Evolutionary conservation across 2,329 filamentous ascomycete genomes (phyloP).

Genomic region (Monilinia fructicola): DNA sequence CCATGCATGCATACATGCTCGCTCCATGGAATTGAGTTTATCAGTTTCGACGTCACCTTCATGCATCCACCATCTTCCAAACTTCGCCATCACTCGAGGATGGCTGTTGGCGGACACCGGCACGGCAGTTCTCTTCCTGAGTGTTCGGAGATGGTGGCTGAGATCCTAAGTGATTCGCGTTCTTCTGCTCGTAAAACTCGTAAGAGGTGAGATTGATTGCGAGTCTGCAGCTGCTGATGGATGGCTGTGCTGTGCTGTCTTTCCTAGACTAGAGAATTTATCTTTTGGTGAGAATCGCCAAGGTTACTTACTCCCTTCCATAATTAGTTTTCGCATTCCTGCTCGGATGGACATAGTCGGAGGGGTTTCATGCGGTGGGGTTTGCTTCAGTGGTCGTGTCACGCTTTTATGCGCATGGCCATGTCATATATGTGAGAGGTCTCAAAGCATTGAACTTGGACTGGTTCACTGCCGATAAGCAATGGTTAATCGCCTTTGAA

Average conservation of each 20-base stretch:
- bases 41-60: background rate
- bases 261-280: too few relatives aligned
- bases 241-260: conserved; percentile 8
- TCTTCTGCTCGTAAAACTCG: background rate
- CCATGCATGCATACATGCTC: too few relatives aligned
- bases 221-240: conserved; percentile 1
- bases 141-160: background rate
- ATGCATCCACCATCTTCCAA: background rate
- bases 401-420: background rate
- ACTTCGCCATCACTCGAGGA: background rate
- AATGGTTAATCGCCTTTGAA: background rate
- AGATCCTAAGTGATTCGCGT: background rate
- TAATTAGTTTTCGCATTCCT: background rate
- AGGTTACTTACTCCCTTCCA: too few relatives aligned
- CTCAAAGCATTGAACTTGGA: background rate
- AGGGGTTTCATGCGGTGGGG: background rate
- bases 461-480: background rate
- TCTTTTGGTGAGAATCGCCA: too few relatives aligned
- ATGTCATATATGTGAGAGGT: background rate
- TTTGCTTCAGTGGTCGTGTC: conserved; percentile 4
- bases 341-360: background rate
- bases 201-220: background rate
- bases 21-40: background rate
- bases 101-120: background rate
- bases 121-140: background rate